phyloP scores from a whole-genome alignment of 768 basidiomycete species.

The Panaeolus cyanescens region DNA sequence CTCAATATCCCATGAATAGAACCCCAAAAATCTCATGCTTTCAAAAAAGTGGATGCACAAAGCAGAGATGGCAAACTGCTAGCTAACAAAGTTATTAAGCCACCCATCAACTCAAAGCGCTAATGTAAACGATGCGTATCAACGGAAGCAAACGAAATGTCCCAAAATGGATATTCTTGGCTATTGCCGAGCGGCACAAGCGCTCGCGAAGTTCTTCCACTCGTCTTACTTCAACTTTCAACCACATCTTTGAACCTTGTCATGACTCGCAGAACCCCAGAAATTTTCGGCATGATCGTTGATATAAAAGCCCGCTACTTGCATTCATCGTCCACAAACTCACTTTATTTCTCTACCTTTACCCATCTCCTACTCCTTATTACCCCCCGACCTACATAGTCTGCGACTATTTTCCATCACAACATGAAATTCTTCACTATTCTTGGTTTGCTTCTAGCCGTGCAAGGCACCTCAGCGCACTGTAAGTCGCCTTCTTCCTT shows the following conservation, averaged over 20 bases:
- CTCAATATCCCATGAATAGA: too few relatives aligned
- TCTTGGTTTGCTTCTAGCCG: not conserved
- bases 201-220: not conserved
- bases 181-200: not conserved
- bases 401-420: not conserved
- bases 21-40: too few relatives aligned
- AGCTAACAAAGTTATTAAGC: too few relatives aligned
- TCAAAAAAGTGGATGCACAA: too few relatives aligned
- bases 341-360: not conserved
- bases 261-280: not conserved
- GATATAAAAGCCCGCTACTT: not conserved
- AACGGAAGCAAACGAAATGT: not conserved
- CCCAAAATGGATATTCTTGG: not conserved
- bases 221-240: not conserved
- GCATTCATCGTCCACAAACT: not conserved
- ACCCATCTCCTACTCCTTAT: not conserved
- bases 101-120: not conserved
- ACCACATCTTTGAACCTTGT: not conserved
- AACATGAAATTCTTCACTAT: not conserved
- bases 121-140: not conserved
- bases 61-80: too few relatives aligned
- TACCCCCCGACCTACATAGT: not conserved
- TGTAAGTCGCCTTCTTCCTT: not conserved
- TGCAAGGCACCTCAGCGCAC: not conserved
- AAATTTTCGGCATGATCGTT: not conserved